These are phyloP conservation scores for Clavispora fructus DNA, from an alignment of 805 yeast species.

Conservation along the genomic window DNA sequence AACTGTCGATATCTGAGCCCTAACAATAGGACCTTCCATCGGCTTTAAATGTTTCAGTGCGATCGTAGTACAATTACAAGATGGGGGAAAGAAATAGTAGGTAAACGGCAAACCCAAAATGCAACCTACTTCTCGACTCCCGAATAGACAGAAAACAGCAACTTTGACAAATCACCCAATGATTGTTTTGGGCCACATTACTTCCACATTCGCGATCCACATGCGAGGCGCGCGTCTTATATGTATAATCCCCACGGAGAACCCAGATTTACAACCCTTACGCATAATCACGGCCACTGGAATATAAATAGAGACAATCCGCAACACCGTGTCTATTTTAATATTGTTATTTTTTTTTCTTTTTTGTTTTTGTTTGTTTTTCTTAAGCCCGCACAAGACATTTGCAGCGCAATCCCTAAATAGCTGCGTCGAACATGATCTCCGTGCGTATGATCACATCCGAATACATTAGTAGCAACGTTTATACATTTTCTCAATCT, in stretches of 20 bases:
- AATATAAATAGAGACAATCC: background rate
- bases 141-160: too few species aligned
- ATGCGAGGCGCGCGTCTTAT: background rate
- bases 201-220: background rate
- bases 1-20: too few species aligned
- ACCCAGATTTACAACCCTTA: background rate
- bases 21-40: too few species aligned
- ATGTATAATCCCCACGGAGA: background rate
- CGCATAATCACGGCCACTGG: background rate
- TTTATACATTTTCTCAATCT: too few species aligned
- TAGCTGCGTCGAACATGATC: background rate
- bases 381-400: too few species aligned
- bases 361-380: background rate
- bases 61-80: too few species aligned
- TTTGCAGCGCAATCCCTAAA: background rate
- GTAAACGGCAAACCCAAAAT: too few species aligned
- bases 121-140: too few species aligned
- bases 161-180: too few species aligned
- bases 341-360: background rate
- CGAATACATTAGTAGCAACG: too few species aligned
- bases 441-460: background rate
- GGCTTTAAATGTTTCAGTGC: too few species aligned
- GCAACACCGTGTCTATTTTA: background rate
- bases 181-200: background rate
- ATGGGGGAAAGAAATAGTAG: too few species aligned